These are phyloP conservation scores for Solanum okadae DNA, from an alignment of 257 asterid species.

Conservation along the genomic window DNA sequence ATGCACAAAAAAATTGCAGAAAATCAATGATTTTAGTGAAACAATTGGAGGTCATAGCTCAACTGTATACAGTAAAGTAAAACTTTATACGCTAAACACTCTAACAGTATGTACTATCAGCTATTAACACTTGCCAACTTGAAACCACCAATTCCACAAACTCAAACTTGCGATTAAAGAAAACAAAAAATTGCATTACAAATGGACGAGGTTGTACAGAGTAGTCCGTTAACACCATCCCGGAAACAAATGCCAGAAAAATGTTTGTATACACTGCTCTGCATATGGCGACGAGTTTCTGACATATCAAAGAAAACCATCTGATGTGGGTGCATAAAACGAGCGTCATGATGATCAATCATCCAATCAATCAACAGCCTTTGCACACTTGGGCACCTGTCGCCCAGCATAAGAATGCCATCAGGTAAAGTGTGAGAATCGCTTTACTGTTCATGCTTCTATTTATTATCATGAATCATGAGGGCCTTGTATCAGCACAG, in stretches of 20 bases:
- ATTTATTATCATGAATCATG: conserved; percentile 45
- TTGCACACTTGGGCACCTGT: conserved; percentile 55
- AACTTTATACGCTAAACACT: not conserved
- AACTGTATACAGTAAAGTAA: not conserved
- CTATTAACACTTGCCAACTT: not conserved
- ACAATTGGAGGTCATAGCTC: not conserved
- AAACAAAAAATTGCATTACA: not conserved
- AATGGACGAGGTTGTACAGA: not conserved
- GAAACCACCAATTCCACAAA: not conserved
- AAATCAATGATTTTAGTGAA: not conserved
- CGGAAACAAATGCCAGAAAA: not conserved
- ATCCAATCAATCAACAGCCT: conserved; percentile 42
- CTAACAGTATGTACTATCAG: not conserved
- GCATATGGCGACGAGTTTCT: not conserved
- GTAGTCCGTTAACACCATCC: not conserved
- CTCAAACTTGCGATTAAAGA: not conserved
- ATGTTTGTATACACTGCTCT: not conserved
- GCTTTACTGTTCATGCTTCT: conserved; percentile 25
- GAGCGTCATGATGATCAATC: not conserved
- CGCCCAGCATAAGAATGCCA: conserved; percentile 50
- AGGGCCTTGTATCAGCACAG: conserved; percentile 60
- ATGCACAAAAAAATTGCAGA: not conserved
- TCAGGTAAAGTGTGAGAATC: conserved; percentile 33
- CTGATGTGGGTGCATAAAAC: not conserved
- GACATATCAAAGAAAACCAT: not conserved